A percentile compares a stretch with the other conserved stretches of the same genome.
These are phyloP conservation scores for Heimioporus punctisporus DNA, from an alignment of 1,284 basidiomycete genomes.

Conservation along the genomic window DNA sequence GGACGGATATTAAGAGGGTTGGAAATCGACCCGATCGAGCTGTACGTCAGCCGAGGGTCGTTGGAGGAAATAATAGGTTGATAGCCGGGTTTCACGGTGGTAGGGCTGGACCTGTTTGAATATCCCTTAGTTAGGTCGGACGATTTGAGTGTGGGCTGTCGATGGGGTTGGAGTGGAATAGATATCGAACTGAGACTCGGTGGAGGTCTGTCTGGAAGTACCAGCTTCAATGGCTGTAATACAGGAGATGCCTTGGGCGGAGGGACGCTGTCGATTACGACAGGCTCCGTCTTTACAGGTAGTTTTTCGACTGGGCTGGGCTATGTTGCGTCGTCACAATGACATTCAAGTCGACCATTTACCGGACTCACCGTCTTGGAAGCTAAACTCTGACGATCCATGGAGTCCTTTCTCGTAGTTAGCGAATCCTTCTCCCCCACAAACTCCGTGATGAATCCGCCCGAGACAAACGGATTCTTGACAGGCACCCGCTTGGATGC, in stretches of 20 bases:
- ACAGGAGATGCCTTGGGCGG: conserved; percentile 13
- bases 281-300: conserved; percentile 23
- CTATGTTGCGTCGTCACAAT: conserved; percentile 9
- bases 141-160: conserved; percentile 10
- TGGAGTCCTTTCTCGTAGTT: conserved; percentile 19
- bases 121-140: conserved; percentile 11
- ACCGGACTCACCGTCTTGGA: conserved; percentile 14
- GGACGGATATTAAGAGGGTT: conserved; percentile 57
- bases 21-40: conserved; percentile 41
- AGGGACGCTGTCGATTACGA: conserved; percentile 8
- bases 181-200: conserved; percentile 10
- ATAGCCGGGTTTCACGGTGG: conserved; percentile 19
- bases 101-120: conserved; percentile 4
- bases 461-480: conserved; percentile 55
- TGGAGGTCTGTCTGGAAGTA: conserved; percentile 7
- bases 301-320: conserved; percentile 13
- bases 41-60: conserved; percentile 40
- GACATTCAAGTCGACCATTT: background rate
- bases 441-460: conserved; percentile 50
- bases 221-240: conserved; percentile 5
- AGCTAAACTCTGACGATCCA: conserved; percentile 1
- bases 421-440: conserved; percentile 31
- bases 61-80: conserved; percentile 35
- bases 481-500: conserved; percentile 15
- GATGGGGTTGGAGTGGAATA: conserved; percentile 11